Base-by-base conservation (phyloP, 1,139 yeast species). In the Hyphopichia pseudoburtonii region DNA sequence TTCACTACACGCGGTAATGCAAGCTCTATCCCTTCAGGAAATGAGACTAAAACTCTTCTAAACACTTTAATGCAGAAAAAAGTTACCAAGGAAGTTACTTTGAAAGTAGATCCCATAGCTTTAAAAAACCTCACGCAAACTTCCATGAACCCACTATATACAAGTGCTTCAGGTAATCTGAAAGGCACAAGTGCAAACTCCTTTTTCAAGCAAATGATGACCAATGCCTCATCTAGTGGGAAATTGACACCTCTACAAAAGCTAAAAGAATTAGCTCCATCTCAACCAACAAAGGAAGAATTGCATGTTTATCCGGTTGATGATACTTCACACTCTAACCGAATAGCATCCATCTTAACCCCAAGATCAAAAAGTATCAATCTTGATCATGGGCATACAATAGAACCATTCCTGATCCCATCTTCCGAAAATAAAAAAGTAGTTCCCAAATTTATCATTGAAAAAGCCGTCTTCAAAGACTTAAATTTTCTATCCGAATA, bases 121-220 rank as follows among this genome's bases (percentile, higher is more conserved):
- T 36, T 53, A 24, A 28, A 36, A 32, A 38, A 25, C 2, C 37
- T 51, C 11, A 15, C 28, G n/a, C 27, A 28, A n/a, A 11, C 18
- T 5, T 9, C 26, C 5, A 37, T 32, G 3, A 37, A 42, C 22
- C 38, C 44, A 5, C 33, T 46, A 9, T 41, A 41, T 21, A 37
- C 48, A 2, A 36, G 35, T 12, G 48, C 50, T 0, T 32, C 40
- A 4, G 32, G 28, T 9, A 4, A 24, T 12, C n/a, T 24, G 12
- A 37, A 36, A 16, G 44, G 47, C 15, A 40, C 35, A 18, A 33
- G 43, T 32, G 42, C 45, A n/a, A 45, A 33, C 5, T 44, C 52
- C 4, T 45, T 58, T 5, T 59, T 61, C 37, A 50, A 47, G 19
- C 41, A 52, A 27, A 60, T 62, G 66, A 60, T 61, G 62, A 48